Percentiles rank a stretch among this genome's conserved stretches.
These are phyloP conservation scores for Epichloe amarillans DNA, from an alignment of 2,329 filamentous ascomycete species.

Conservation along the genomic window DNA sequence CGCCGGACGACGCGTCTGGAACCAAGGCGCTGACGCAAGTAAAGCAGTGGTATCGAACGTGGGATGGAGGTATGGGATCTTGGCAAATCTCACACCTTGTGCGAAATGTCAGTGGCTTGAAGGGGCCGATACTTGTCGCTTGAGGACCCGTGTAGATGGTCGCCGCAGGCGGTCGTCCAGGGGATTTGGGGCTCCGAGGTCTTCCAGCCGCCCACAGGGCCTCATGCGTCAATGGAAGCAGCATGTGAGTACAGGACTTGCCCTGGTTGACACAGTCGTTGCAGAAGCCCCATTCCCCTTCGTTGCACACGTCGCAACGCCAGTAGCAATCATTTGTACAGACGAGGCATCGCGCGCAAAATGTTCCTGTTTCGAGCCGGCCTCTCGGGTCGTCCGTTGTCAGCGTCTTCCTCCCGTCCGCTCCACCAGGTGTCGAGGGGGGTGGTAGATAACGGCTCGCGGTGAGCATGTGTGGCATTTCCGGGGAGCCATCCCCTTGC, in stretches of 20 bases:
- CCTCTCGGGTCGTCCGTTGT: constrained; percentile 54
- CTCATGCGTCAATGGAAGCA: constrained; percentile 62
- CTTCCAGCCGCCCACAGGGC: constrained; percentile 22
- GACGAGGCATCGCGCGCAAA: constrained; percentile 63
- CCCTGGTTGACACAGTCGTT: constrained; percentile 77
- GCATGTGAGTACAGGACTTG: constrained; percentile 64
- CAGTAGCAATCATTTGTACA: constrained; percentile 78
- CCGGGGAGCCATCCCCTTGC: constrained; percentile 24
- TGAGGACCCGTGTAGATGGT: constrained; percentile 34
- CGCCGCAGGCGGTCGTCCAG: constrained; percentile 33
- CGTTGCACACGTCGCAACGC: constrained; percentile 77
- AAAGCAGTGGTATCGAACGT: constrained; percentile 68
- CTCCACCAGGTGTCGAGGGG: constrained; percentile 33
- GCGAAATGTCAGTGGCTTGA: constrained; percentile 56
- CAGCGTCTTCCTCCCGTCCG: constrained; percentile 41
- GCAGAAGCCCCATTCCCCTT: constrained; percentile 93
- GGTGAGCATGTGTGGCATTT: constrained; percentile 43
- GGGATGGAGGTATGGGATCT: constrained; percentile 54
- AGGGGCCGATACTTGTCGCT: constrained; percentile 35
- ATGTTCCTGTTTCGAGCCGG: constrained; percentile 65
- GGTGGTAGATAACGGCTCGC: constrained; percentile 43
- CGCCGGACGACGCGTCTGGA: constrained; percentile 42
- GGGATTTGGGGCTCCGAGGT: constrained; percentile 29
- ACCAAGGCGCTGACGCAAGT: constrained; percentile 46
- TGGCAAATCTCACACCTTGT: constrained; percentile 71